Percentiles rank a stretch among this genome's conserved stretches.
Conservation (phyloP, 805 yeast species). For the Cyberlindnera nakhonratchasimensis region DNA sequence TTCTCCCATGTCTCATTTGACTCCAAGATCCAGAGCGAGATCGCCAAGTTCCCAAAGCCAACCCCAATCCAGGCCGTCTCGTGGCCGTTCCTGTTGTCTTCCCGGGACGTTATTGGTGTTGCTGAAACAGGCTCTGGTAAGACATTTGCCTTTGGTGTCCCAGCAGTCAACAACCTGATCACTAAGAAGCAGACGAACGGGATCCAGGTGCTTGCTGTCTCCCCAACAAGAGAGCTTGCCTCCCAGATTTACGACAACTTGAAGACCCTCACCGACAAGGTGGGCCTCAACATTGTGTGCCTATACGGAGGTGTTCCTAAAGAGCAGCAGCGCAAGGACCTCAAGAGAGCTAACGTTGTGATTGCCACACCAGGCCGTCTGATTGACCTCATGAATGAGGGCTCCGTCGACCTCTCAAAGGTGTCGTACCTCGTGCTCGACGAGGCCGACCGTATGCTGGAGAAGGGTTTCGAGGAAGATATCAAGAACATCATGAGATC, state of each 20-base stretch:
- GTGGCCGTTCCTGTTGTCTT: constrained; percentile 84
- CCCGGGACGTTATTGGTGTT: constrained; percentile 89
- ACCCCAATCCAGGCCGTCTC: constrained; percentile 94
- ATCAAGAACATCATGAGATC: constrained; percentile 75
- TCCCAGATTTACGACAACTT: constrained; percentile 88
- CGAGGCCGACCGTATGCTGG: constrained; percentile 99
- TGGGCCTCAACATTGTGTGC: constrained; percentile 70
- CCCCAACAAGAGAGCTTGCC: constrained; percentile 98
- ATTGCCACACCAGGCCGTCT: constrained; percentile 99
- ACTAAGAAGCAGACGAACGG: constrained; percentile 37
- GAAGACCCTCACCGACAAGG: constrained; percentile 54
- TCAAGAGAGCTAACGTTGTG: constrained; percentile 69
- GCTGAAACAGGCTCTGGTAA: constrained; percentile 99
- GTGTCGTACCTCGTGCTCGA: constrained; percentile 84
- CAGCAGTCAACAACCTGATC: constrained; percentile 76
- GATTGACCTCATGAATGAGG: constrained; percentile 86
- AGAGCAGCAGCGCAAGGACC: constrained; percentile 76
- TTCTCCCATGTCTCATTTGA: constrained; percentile 61
- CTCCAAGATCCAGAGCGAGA: constrained; percentile 51
- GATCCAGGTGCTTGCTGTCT: constrained; percentile 75
- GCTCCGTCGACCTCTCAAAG: constrained; percentile 62
- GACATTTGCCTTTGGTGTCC: constrained; percentile 96
- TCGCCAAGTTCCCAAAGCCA: constrained; percentile 79
- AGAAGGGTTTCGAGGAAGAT: constrained; percentile 97
- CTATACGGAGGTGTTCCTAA: constrained; percentile 98